Base-by-base conservation (phyloP, 2,329 filamentous ascomycete species). In the Paracorniculantispora psalliotae region DNA sequence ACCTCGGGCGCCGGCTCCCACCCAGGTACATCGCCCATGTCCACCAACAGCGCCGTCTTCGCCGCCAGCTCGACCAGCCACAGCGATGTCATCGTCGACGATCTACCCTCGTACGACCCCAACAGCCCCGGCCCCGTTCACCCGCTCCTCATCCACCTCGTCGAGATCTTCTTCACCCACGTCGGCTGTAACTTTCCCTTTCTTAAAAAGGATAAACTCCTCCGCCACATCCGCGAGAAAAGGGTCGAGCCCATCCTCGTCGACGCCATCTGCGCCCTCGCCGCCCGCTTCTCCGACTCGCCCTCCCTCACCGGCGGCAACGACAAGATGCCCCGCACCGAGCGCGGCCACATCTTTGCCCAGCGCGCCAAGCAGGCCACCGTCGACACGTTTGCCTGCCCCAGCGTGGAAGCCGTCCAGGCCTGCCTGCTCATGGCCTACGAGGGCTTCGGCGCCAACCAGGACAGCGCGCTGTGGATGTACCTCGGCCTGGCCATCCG, bases 391-490 rank as follows among this genome's bases (percentile, higher is more conserved):
- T 92, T 96, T 63, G 84, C 90, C 0, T 94, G 89, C 62, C 91
- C 91, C 0, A 91, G 87, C 2, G 86, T 96, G 1, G 88, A 89
- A 25, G 91, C 90, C 10, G 90, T 94, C 0, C 92, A 96, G 66
- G 90, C 91, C 0, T 92, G 88, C 51, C 74, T 96, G 12, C 75
- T 96, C 28, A 83, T 96, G 73, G 91, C 91, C 0, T 96, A 96
- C 67, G 91, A 96, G 64, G 88, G 92, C 46, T 96, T 96, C 65
- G 92, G 91, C 1, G 89, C 90, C 12, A 90, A 91, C 64, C 90
- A 92, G 66, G 92, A 96, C 67, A 96, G 91, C 69, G 90, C 91
- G 0, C 73, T 96, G 7, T 96, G 92, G 91, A 96, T 96, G 91
- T 96, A 96, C 68, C 79, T 96, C 1, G 92, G 91, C 0, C 87